phyloP scores from a whole-genome alignment of 495 filamentous ascomycete species.

The Oidiodendron maius region DNA sequence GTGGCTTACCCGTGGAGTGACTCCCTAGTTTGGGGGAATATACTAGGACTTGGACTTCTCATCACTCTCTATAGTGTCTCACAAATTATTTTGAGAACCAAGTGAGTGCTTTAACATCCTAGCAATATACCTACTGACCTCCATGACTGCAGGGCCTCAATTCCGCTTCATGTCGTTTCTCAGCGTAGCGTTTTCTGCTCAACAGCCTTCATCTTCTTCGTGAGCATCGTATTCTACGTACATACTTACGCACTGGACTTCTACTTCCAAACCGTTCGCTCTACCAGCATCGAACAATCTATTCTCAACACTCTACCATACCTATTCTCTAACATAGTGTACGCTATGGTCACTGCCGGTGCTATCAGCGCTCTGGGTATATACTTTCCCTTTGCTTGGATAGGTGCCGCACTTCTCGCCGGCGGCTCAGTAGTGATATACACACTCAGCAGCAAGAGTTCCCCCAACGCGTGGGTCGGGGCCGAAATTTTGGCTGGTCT shows the following conservation, averaged over 20 bases:
- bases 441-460: no score
- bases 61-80: slow-evolving; percentile 40
- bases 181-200: slow-evolving; percentile 16
- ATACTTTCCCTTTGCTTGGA: no score
- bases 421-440: no score
- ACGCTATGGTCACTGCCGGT: slow-evolving; percentile 26
- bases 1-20: slow-evolving; percentile 39
- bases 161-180: slow-evolving; percentile 18
- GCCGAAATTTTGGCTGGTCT: no score
- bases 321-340: slow-evolving; percentile 32
- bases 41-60: slow-evolving; percentile 39
- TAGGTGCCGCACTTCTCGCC: no score
- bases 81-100: slow-evolving; percentile 45
- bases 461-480: no score
- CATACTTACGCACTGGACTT: slow-evolving; percentile 58
- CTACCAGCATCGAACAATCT: slow-evolving; percentile 35
- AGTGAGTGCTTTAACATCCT: no score
- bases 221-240: slow-evolving; percentile 45
- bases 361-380: slow-evolving; percentile 28
- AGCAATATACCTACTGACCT: no score
- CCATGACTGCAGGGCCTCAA: slow-evolving; percentile 32
- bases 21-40: slow-evolving; percentile 18
- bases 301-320: slow-evolving; percentile 49
- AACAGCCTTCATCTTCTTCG: slow-evolving; percentile 13
- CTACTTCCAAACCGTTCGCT: slow-evolving; percentile 53